A percentile compares a stretch with the other conserved stretches of the same genome.
These are phyloP conservation scores for Lycium barbarum DNA, from an alignment of 257 asterid genomes.

Conservation along the genomic window DNA sequence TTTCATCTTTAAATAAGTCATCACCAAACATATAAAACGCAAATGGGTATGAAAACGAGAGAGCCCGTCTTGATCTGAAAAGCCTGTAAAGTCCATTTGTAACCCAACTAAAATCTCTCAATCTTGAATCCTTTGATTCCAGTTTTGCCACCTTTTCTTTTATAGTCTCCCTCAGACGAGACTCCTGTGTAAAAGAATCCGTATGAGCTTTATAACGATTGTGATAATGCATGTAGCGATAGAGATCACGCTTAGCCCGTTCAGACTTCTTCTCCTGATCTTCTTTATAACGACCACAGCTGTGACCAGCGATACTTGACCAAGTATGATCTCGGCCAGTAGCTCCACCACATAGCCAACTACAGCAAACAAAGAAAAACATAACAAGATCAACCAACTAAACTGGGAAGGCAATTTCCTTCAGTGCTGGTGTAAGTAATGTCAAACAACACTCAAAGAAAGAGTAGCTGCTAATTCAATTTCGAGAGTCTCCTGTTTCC, in stretches of 20 bases:
- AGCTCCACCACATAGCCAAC: constrained; percentile 99
- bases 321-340: constrained; percentile 87
- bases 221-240: constrained; percentile 92
- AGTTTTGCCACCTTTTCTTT: constrained; percentile 61
- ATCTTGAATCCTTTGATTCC: constrained; percentile 65
- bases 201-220: constrained; percentile 89
- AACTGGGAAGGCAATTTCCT: background rate
- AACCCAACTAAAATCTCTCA: constrained; percentile 91
- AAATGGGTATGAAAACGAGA: constrained; percentile 89
- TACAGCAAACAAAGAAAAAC: constrained; percentile 42
- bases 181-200: constrained; percentile 84
- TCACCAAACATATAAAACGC: constrained; percentile 95
- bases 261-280: constrained; percentile 61
- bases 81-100: constrained; percentile 82
- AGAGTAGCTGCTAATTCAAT: background rate
- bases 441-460: constrained; percentile 15
- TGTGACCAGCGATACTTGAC: constrained; percentile 73
- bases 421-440: background rate
- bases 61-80: constrained; percentile 90
- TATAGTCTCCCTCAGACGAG: constrained; percentile 66
- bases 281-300: constrained; percentile 95
- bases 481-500: background rate
- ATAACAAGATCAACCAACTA: constrained; percentile 29
- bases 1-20: constrained; percentile 81
- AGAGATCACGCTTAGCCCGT: constrained; percentile 80